Evolutionary conservation across 2,329 filamentous ascomycete genomes (phyloP), one percentile per base, ranked within the genome.

Genomic region (Neopestalotiopsis clavispora): DNA sequence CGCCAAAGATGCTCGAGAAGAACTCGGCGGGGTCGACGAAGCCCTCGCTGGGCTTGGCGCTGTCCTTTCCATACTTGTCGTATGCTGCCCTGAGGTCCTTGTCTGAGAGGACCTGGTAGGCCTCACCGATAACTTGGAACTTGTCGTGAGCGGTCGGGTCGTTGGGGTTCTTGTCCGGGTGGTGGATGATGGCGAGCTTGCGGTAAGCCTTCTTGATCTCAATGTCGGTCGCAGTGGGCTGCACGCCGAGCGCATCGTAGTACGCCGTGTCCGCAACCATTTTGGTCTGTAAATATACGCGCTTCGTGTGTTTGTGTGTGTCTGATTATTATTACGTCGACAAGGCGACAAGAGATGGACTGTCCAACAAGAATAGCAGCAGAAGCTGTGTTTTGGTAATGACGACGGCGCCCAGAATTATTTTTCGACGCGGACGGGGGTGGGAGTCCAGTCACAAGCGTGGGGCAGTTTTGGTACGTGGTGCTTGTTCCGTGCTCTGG

Each of bases 161-260:
- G 77, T 95, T 94, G 69, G 95, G 96, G 82, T 99, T 99, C 86
- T 99, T 99, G 85, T 99, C 96, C 72, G 94, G 94, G 81, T 98
- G 95, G 77, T 97, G 94, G 74, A 95, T 89, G 80, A 98, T 98
- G 74, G 96, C 96, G 74, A 96, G 88, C 84, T 95, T 98, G 79
- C 95, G 90, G 83, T 98, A 98, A 34, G 95, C 95, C 84, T 97
- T 97, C 82, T 98, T 98, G 83, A 98, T 98, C 80, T 98, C 94
- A 65, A 97, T 88, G 80, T 95, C 93, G 52, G 93, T 92, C 38
- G 95, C 95, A 68, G 92, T 94, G 73, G 94, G 91, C 83, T 91
- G 86, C 76, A 98, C 94, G 78, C 92, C 93, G 52, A 98, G 86
- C 75, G 90, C 90, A 82, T 97, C 94, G 82, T 97, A 97, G 83